Evolutionary conservation across 2,329 filamentous ascomycete genomes (phyloP), one percentile per base, ranked within the genome.

Genomic region (Onygenales sp.): DNA sequence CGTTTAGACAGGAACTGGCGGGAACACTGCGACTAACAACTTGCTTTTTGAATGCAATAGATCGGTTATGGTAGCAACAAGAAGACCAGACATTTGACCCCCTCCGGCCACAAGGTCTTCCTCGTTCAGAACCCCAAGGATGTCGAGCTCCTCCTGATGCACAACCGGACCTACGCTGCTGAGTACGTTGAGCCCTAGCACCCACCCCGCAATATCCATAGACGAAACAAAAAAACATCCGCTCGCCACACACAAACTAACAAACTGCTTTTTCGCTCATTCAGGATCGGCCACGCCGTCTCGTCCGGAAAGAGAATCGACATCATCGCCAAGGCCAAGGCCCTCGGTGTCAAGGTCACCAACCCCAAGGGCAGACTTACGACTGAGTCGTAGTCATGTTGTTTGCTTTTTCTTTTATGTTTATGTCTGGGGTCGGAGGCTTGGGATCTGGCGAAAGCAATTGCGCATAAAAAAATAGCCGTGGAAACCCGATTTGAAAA

Each of bases 71-170:
- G 93, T 68, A 93, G 88, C 79, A 97, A 97, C 89, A 95, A 89
- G 85, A 97, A 97, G 85, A 98, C 93, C 74, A 86, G 89, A 72
- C 92, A 94, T 84, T 86, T 97, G 86, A 95, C 90, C 83, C 93
- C 93, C 74, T 95, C 90, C 69, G 93, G 93, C 79, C 92, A 97
- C 87, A 97, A 96, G 86, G 89, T 92, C 64, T 98, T 98, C 87
- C 85, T 97, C 73, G 93, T 98, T 80, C 89, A 86, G 86, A 98
- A 98, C 84, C 77, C 83, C 77, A 83, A 86, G 75, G 93, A 98
- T 68, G 86, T 98, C 71, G 92, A 98, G 78, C 87, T 98, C 61
- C 86, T 98, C 71, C 83, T 98, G 69, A 98, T 98, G 93, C 93
- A 98, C 87, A 97, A 97, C 89, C 86, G 87, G 75, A 95, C 90